A percentile compares a stretch with the other conserved stretches of the same genome.
Evolutionary conservation across 441 rosid species (phyloP).

Genomic region (Omphalea diandra): DNA sequence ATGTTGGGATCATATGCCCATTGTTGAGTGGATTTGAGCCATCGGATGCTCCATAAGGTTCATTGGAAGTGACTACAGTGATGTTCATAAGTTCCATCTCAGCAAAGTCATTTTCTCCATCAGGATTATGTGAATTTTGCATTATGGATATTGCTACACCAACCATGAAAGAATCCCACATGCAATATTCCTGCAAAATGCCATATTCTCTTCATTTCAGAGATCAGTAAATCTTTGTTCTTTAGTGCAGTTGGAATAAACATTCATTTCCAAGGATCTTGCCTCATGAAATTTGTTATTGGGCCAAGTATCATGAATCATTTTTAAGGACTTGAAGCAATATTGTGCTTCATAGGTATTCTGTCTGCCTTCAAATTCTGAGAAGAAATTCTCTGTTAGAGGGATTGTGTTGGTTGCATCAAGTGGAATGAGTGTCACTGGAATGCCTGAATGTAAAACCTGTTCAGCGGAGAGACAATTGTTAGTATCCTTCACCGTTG

Average conservation of each 20-base stretch:
- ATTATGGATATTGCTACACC: constrained; percentile 75
- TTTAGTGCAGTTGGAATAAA: background rate
- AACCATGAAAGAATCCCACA: constrained; percentile 82
- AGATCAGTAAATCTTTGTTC: too few species aligned
- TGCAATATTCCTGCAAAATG: constrained; percentile 56
- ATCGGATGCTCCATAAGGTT: constrained; percentile 61
- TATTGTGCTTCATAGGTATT: constrained; percentile 73
- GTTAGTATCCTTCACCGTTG: too few species aligned
- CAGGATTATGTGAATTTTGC: constrained; percentile 34
- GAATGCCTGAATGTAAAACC: constrained; percentile 78
- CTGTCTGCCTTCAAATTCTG: constrained; percentile 52
- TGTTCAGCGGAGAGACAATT: constrained; percentile 15
- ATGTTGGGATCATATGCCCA: constrained; percentile 47
- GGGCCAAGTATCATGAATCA: constrained; percentile 64
- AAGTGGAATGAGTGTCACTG: constrained; percentile 60
- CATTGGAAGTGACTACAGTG: constrained; percentile 69
- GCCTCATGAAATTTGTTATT: constrained; percentile 52
- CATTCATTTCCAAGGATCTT: constrained; percentile 5
- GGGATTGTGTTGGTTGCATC: constrained; percentile 81
- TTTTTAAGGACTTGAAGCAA: constrained; percentile 61
- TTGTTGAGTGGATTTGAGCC: constrained; percentile 75
- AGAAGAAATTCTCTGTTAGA: constrained; percentile 41
- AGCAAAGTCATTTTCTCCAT: constrained; percentile 65
- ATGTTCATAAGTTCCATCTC: constrained; percentile 79
- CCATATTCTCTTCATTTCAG: background rate